A percentile compares a stretch with the other conserved stretches of the same genome.
Conservation (phyloP, 192 early-diverging fungal genomes). For the Coemansia sp. region DNA sequence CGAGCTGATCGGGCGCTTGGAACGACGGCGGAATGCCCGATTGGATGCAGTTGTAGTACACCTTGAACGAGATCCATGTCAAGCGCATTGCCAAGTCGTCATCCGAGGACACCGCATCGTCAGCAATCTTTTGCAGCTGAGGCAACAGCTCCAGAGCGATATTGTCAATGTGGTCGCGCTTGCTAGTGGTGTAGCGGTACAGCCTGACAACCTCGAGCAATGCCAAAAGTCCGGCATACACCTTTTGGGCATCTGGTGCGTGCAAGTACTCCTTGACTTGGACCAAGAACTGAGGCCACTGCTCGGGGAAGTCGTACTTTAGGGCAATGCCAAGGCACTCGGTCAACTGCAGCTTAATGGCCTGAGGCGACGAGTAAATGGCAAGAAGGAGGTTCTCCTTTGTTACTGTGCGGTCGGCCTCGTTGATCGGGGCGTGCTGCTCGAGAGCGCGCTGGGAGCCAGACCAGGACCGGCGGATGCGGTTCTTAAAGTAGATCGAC, state of each 20-base stretch:
- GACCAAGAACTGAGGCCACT: conserved; percentile 78
- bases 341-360: conserved; percentile 82
- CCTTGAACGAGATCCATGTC: conserved; percentile 83
- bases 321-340: conserved; percentile 77
- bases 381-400: conserved; percentile 73
- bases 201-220: conserved; percentile 78
- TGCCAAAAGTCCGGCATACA: conserved; percentile 77
- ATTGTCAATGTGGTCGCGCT: conserved; percentile 66
- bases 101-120: conserved; percentile 59
- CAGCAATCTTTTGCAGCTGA: conserved; percentile 73
- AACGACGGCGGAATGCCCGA: conserved; percentile 52
- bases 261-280: conserved; percentile 65
- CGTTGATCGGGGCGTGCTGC: conserved; percentile 55
- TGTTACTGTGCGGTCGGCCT: conserved; percentile 69
- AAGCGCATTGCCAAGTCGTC: conserved; percentile 79
- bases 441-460: conserved; percentile 30
- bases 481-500: conserved; percentile 91
- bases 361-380: conserved; percentile 66
- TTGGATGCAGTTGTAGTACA: conserved; percentile 73
- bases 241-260: conserved; percentile 62
- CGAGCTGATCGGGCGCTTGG: conserved; percentile 67
- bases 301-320: conserved; percentile 70
- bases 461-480: conserved; percentile 69
- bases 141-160: conserved; percentile 78
- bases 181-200: conserved; percentile 69